Percentiles rank a stretch among this genome's conserved stretches.
These are phyloP conservation scores for Vigna nakashimae DNA, from an alignment of 306 rosid genomes.

Conservation along the genomic window DNA sequence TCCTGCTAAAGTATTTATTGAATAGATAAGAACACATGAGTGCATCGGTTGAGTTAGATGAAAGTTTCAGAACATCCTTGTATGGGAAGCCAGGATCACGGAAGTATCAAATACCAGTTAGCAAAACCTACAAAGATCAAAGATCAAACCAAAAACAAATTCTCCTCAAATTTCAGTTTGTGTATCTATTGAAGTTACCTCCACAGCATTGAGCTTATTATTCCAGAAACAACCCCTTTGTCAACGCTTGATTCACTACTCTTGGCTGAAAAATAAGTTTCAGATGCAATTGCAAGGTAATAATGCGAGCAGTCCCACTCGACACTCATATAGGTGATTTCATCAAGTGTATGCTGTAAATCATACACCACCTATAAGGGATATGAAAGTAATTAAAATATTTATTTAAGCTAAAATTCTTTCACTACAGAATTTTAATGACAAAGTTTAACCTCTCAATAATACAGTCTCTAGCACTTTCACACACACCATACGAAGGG, in stretches of 20 bases:
- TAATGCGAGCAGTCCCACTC: too few species aligned
- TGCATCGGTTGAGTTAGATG: conserved; percentile 58
- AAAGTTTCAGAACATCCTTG: conserved; percentile 53
- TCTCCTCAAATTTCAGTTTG: conserved; percentile 5
- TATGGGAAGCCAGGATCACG: conserved; percentile 71
- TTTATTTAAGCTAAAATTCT: too few species aligned
- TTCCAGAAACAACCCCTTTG: conserved; percentile 70
- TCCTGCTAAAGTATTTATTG: conserved; percentile 50
- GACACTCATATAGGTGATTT: too few species aligned
- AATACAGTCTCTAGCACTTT: too few species aligned
- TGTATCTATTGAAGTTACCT: conserved; percentile 54
- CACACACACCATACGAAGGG: too few species aligned
- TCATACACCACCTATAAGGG: too few species aligned
- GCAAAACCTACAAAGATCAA: conserved; percentile 64
- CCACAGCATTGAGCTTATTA: conserved; percentile 70
- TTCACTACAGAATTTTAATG: too few species aligned
- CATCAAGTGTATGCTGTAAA: too few species aligned
- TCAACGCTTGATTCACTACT: conserved; percentile 55
- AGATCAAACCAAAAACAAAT: neutral
- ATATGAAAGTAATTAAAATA: too few species aligned
- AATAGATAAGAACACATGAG: conserved; percentile 72
- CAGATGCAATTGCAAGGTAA: conserved; percentile 60
- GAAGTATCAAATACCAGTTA: conserved; percentile 68
- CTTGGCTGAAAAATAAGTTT: conserved; percentile 50
- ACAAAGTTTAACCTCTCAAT: too few species aligned